A percentile compares a stretch with the other conserved stretches of the same genome.
Evolutionary conservation across 1,284 basidiomycete species (phyloP).

Genomic region (Coniophora puteana): DNA sequence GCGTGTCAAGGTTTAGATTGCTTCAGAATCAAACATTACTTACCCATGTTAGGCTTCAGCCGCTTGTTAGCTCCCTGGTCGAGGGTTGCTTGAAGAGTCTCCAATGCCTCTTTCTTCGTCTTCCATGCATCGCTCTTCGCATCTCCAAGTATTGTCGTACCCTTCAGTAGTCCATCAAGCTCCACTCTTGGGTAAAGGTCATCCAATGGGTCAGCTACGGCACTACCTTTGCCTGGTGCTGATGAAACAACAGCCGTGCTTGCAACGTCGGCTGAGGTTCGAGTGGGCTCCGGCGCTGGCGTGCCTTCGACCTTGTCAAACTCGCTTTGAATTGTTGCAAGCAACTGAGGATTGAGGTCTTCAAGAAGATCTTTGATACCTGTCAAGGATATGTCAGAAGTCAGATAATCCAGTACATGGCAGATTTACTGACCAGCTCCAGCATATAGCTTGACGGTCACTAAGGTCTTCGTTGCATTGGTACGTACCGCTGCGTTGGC

Average conservation of each 20-base stretch:
- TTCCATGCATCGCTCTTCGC: conserved; percentile 96
- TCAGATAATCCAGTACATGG: background rate
- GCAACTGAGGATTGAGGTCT: conserved; percentile 91
- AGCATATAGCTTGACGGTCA: conserved; percentile 90
- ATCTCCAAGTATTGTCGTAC: conserved; percentile 81
- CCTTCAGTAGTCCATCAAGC: conserved; percentile 82
- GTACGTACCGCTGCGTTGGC: conserved; percentile 94
- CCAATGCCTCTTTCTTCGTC: conserved; percentile 93
- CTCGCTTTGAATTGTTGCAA: conserved; percentile 88
- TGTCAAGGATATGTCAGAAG: conserved; percentile 23
- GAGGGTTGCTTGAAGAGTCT: conserved; percentile 78
- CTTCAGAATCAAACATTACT: conserved; percentile 19
- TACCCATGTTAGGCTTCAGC: conserved; percentile 88
- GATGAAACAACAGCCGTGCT: conserved; percentile 39
- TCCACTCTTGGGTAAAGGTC: conserved; percentile 96
- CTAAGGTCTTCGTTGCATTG: conserved; percentile 92
- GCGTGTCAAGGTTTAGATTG: conserved; percentile 6
- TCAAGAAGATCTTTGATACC: conserved; percentile 91
- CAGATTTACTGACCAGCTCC: conserved; percentile 65
- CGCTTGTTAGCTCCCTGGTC: conserved; percentile 92
- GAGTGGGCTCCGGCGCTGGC: conserved; percentile 76
- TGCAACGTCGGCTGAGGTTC: conserved; percentile 72
- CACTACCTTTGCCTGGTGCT: conserved; percentile 37
- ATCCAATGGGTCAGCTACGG: conserved; percentile 74
- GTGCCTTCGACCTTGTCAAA: conserved; percentile 93